Evolutionary conservation across 495 filamentous ascomycete species (phyloP).

Genomic region (Penicillium flavigenum): DNA sequence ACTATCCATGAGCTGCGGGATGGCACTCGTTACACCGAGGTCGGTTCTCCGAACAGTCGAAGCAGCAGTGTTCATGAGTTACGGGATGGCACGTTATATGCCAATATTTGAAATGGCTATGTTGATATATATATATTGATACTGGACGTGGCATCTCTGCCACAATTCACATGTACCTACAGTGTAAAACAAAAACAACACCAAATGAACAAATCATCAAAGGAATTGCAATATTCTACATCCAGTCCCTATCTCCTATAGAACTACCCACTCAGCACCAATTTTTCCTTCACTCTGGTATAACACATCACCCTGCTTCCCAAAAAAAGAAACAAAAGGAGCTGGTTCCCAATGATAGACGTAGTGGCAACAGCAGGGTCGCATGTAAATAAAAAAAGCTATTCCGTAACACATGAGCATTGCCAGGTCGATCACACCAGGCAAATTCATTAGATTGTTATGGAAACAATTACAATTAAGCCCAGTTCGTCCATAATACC

Average conservation of each 20-base stretch:
- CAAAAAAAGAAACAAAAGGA: no score
- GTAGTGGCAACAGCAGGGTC: no score
- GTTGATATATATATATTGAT: constrained; percentile 1
- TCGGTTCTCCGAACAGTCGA: constrained; percentile 33
- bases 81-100: constrained; percentile 48
- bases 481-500: no score
- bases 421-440: no score
- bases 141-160: neutral
- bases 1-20: constrained; percentile 49
- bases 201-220: neutral
- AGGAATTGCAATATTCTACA: neutral
- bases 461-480: no score
- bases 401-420: no score
- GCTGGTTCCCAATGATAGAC: no score
- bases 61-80: constrained; percentile 45
- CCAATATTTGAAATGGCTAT: constrained; percentile 31
- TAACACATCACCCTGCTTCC: neutral
- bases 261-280: constrained; percentile 1
- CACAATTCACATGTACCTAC: neutral
- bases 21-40: constrained; percentile 45
- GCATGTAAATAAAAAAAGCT: no score
- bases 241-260: neutral
- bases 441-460: no score
- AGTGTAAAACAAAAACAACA: neutral
- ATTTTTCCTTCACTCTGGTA: constrained; percentile 3